Conservation (phyloP, 179 eudicot genomes). For the Vitellaria paradoxa region DNA sequence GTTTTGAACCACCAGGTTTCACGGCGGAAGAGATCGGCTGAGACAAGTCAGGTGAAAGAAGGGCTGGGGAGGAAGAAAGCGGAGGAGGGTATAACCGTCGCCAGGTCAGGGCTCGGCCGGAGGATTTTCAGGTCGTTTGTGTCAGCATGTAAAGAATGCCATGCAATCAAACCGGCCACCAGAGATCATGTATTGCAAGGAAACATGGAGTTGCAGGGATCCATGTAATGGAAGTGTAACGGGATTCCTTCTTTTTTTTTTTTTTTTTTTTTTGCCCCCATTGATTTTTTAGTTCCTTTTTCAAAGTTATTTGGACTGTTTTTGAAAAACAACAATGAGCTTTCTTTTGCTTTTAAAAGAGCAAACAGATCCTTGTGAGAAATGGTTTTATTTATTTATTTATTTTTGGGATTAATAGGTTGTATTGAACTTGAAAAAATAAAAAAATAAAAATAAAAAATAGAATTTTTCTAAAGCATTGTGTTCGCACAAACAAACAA, state of each 20-base stretch:
- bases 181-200: neutral
- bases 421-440: too few relatives aligned
- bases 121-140: constrained; percentile 58
- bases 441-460: too few relatives aligned
- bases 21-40: constrained; percentile 25
- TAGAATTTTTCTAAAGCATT: too few relatives aligned
- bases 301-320: too few relatives aligned
- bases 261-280: neutral
- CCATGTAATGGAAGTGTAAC: neutral
- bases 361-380: too few relatives aligned
- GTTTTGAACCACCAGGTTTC: constrained; percentile 44
- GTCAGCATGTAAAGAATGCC: constrained; percentile 70
- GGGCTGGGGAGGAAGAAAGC: constrained; percentile 28
- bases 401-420: too few relatives aligned
- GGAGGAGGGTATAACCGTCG: neutral
- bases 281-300: neutral
- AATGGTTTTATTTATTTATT: too few relatives aligned
- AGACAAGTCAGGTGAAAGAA: neutral
- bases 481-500: too few relatives aligned
- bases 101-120: constrained; percentile 34
- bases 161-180: constrained; percentile 48
- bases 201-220: constrained; percentile 1
- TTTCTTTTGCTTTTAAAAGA: too few relatives aligned
- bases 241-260: neutral
- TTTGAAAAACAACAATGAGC: too few relatives aligned